Conservation (phyloP, 495 filamentous ascomycete genomes). For the Penicillium canescens region DNA sequence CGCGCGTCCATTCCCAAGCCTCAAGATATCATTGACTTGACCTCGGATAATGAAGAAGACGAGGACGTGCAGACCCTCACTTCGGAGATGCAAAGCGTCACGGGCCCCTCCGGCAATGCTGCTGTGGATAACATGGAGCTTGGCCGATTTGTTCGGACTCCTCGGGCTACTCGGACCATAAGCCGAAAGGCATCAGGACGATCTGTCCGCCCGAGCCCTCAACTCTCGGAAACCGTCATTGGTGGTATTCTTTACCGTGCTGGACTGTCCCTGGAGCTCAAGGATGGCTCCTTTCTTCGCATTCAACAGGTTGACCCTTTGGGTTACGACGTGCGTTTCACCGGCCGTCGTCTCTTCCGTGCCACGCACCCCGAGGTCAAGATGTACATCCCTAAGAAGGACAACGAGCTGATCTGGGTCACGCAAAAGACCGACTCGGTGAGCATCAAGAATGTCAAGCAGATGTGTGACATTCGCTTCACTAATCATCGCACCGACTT, state of each 20-base stretch:
- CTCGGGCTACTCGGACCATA: too few relatives aligned
- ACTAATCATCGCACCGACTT: conserved; percentile 29
- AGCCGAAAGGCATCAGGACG: too few relatives aligned
- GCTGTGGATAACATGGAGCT: too few relatives aligned
- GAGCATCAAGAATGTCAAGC: conserved; percentile 17
- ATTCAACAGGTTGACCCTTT: conserved; percentile 5
- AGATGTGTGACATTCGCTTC: conserved; percentile 27
- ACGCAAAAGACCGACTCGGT: neutral
- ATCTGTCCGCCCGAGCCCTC: too few relatives aligned
- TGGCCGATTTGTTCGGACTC: too few relatives aligned
- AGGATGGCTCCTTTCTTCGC: conserved; percentile 14
- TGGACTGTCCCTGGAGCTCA: conserved; percentile 16
- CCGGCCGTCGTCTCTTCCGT: conserved; percentile 6
- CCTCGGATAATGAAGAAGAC: too few relatives aligned
- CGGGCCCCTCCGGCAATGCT: too few relatives aligned
- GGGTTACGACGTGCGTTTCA: neutral
- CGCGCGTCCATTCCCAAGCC: too few relatives aligned
- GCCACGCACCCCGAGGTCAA: neutral
- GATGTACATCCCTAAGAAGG: conserved; percentile 4
- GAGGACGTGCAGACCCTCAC: too few relatives aligned
- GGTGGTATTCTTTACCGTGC: neutral
- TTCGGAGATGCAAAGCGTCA: too few relatives aligned
- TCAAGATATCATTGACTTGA: too few relatives aligned
- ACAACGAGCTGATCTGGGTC: conserved; percentile 12
- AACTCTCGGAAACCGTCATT: too few relatives aligned